phyloP scores from a whole-genome alignment of 129 eudicot species.

The Lactuca saligna region DNA sequence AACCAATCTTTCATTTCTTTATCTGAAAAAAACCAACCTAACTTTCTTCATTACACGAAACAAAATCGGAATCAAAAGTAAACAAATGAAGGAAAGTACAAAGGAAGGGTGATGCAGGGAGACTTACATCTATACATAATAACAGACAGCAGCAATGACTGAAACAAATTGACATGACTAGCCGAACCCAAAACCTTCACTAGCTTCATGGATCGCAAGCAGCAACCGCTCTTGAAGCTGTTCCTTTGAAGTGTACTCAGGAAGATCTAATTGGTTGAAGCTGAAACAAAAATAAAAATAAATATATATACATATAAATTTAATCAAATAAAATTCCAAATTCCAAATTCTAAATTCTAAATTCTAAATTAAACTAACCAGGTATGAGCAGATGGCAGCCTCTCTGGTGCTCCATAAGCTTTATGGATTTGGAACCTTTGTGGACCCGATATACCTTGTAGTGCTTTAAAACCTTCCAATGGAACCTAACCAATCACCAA shows the following conservation, averaged over 20 bases:
- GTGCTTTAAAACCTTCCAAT: constrained; percentile 91
- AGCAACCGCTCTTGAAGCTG: constrained; percentile 90
- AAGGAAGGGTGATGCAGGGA: not conserved
- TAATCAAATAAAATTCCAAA: not conserved
- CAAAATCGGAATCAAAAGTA: not conserved
- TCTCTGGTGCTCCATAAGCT: constrained; percentile 98
- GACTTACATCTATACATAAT: constrained; percentile 34
- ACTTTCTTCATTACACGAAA: not conserved
- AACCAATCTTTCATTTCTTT: constrained; percentile 26
- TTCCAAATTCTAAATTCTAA: not conserved
- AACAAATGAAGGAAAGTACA: not conserved
- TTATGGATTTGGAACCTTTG: constrained; percentile 97
- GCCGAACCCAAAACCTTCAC: constrained; percentile 99
- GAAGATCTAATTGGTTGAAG: constrained; percentile 95
- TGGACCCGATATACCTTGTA: constrained; percentile 98
- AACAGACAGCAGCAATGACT: constrained; percentile 28
- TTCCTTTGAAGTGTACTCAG: constrained; percentile 88
- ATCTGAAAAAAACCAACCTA: constrained; percentile 3
- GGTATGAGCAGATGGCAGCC: constrained; percentile 98
- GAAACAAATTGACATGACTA: constrained; percentile 16
- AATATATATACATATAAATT: no score
- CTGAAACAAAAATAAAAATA: constrained; percentile 29
- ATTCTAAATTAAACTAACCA: constrained; percentile 45
- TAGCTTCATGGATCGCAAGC: constrained; percentile 97
- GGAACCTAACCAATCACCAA: constrained; percentile 54